Percentiles rank a stretch among this genome's conserved stretches.
Evolutionary conservation across 345 rosid species (phyloP).

Genomic region (Eutrema japonicum): DNA sequence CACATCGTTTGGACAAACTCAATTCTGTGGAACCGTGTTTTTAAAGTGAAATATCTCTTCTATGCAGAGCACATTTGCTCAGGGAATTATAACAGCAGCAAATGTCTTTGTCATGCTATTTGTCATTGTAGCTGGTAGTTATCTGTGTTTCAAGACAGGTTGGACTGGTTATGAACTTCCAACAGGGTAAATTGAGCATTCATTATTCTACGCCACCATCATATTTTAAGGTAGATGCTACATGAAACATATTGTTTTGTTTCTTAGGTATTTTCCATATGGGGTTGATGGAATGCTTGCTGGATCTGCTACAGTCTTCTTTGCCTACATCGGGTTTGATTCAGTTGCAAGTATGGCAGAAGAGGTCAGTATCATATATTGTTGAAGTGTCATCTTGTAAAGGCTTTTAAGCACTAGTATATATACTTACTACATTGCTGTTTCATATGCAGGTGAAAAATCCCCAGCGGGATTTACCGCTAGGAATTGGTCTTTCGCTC

Average conservation of each 20-base stretch:
- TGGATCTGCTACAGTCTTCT: conserved; percentile 96
- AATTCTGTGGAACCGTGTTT: background rate
- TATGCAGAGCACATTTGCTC: conserved; percentile 83
- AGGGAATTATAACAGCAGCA: conserved; percentile 71
- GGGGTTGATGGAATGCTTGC: conserved; percentile 98
- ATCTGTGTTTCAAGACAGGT: conserved; percentile 82
- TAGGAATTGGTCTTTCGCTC: conserved; percentile 84
- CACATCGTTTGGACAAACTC: background rate
- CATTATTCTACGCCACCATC: background rate
- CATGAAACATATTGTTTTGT: background rate
- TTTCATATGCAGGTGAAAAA: conserved; percentile 74
- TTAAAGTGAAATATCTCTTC: background rate
- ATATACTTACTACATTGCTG: conserved; percentile 6
- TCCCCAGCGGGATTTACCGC: conserved; percentile 92
- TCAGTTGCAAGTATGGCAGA: conserved; percentile 99
- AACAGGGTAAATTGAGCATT: conserved; percentile 64
- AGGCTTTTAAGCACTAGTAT: background rate
- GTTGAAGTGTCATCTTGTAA: conserved; percentile 11
- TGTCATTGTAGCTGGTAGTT: conserved; percentile 78
- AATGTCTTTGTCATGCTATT: conserved; percentile 86
- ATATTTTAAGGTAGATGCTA: conserved; percentile 19
- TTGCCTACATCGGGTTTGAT: conserved; percentile 93
- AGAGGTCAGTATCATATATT: conserved; percentile 57
- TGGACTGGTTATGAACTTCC: conserved; percentile 63
- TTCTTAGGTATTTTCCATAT: conserved; percentile 75